phyloP scores from a whole-genome alignment of 2,329 filamentous ascomycete species.

The Fusarium pseudocircinatum region DNA sequence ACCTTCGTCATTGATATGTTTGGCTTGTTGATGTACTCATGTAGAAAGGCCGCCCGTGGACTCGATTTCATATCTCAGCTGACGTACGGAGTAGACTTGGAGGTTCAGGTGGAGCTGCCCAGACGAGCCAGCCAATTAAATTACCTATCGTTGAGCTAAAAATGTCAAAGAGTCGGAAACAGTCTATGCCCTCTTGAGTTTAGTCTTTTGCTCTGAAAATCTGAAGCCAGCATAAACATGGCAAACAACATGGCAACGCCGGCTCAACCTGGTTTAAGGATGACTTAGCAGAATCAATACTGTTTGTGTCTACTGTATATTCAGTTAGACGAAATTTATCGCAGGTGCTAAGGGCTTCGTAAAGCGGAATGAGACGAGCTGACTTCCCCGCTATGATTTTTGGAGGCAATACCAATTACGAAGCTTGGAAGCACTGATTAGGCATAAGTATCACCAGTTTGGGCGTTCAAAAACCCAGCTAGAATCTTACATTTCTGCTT shows the following conservation, averaged over 20 bases:
- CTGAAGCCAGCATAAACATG: rapidly evolving
- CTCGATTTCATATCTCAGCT: not conserved
- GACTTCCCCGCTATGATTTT: no score
- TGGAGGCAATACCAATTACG: no score
- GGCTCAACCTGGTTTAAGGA: not conserved
- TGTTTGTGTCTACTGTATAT: not conserved
- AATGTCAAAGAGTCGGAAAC: not conserved
- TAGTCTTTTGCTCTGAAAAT: not conserved
- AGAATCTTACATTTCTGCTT: no score
- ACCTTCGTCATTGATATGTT: not conserved
- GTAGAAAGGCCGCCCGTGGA: not conserved
- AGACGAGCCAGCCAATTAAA: not conserved
- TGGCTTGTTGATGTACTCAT: not conserved
- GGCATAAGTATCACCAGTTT: no score
- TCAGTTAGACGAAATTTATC: no score
- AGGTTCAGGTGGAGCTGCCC: not conserved
- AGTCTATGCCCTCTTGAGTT: not conserved
- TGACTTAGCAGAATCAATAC: not conserved
- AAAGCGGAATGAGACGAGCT: no score
- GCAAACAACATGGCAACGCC: not conserved
- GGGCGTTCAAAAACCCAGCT: no score
- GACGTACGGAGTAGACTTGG: not conserved
- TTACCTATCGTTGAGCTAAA: rapidly evolving
- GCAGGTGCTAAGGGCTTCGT: no score
- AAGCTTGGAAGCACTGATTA: no score